phyloP scores from a whole-genome alignment of 495 filamentous ascomycete species.

The Penicillium antarcticum region DNA sequence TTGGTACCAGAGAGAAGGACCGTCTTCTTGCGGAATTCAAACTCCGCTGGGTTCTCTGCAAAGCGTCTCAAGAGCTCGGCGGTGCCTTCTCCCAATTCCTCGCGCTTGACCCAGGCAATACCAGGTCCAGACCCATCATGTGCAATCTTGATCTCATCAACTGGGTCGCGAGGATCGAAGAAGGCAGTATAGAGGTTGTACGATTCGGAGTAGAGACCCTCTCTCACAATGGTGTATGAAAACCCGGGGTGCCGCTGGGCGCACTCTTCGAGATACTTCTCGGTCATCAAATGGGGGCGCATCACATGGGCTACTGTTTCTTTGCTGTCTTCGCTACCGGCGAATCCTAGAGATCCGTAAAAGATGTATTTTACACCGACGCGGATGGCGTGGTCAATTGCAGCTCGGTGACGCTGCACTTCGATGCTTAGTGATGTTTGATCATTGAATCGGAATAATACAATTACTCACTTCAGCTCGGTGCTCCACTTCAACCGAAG shows the following conservation, averaged over 20 bases:
- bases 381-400: constrained; percentile 49
- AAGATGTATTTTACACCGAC: constrained; percentile 55
- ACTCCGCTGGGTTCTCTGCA: constrained; percentile 8
- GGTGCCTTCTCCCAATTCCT: constrained; percentile 42
- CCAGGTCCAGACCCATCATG: constrained; percentile 38
- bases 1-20: constrained; percentile 35
- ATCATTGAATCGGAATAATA: not conserved
- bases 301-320: constrained; percentile 50
- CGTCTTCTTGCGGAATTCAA: constrained; percentile 22
- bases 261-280: constrained; percentile 46
- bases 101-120: constrained; percentile 40
- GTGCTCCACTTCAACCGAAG: constrained; percentile 23
- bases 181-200: constrained; percentile 62
- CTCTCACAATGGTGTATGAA: constrained; percentile 47
- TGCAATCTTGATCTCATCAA: constrained; percentile 34
- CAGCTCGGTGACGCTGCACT: constrained; percentile 36
- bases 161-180: constrained; percentile 31
- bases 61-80: constrained; percentile 33
- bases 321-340: constrained; percentile 27
- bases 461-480: constrained; percentile 17
- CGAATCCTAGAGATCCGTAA: constrained; percentile 59
- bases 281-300: constrained; percentile 57
- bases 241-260: constrained; percentile 8
- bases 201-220: constrained; percentile 59
- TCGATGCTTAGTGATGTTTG: not conserved